Percentiles rank a stretch among this genome's conserved stretches.
Evolutionary conservation across 257 asterid species (phyloP).

Genomic region (Lycium barbarum): DNA sequence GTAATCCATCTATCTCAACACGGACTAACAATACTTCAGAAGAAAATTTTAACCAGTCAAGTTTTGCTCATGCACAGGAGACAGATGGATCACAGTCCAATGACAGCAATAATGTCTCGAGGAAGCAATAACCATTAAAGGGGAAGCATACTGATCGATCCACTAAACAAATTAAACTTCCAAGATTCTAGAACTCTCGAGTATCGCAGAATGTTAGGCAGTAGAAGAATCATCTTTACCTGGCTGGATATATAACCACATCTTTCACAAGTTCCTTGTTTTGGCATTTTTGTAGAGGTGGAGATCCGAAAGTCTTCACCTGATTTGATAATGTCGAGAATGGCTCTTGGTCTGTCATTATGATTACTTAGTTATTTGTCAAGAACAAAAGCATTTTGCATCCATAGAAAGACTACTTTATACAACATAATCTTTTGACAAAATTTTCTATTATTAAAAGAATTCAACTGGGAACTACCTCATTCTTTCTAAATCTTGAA

Average conservation of each 20-base stretch:
- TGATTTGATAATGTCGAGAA: conserved; percentile 86
- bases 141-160: not conserved
- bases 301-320: conserved; percentile 98
- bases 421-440: not conserved
- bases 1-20: not conserved
- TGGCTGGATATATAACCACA: conserved; percentile 99
- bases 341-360: conserved; percentile 82
- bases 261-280: conserved; percentile 90
- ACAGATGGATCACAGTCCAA: not conserved
- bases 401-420: not conserved
- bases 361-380: not conserved
- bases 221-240: conserved; percentile 48
- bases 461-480: conserved; percentile 51
- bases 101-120: not conserved
- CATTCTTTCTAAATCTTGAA: conserved; percentile 92
- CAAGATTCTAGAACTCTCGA: not conserved
- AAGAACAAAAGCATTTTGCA: not conserved
- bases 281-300: conserved; percentile 91
- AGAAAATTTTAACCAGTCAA: conserved; percentile 11
- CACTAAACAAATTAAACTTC: not conserved
- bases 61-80: not conserved
- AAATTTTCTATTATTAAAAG: not conserved
- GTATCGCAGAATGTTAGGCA: not conserved
- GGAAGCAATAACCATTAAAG: not conserved
- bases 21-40: not conserved